Base-by-base conservation (phyloP, 2,329 filamentous ascomycete genomes). In the Lachnellula cervina region DNA sequence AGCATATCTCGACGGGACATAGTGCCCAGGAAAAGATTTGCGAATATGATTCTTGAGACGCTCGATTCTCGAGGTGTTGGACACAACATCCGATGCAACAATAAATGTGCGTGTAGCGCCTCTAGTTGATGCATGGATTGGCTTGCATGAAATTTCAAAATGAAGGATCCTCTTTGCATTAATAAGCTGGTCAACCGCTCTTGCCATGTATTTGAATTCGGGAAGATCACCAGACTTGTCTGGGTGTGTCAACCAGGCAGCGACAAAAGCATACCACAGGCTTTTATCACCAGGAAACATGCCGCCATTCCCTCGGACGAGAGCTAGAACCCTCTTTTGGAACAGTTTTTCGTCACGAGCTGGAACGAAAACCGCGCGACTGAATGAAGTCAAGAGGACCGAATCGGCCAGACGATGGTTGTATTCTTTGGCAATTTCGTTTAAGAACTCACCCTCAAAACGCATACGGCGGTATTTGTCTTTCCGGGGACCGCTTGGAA, bases 211-310 rank as follows among this genome's bases (percentile, higher is more conserved):
- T 43, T 65, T 66, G 11, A 61, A 66, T 38, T 64, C 63, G 6
- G 67, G 68, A 8, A 65, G 52, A 9, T 56, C 28, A 4, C 46
- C 40, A 8, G 59, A 58, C 7, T 49, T 47, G 5, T 56, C 51
- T 50, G 60, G 58, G 45, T 59, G 56, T 48, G 65, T 64, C 13
- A 68, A 47, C 65, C 65, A 70, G 9, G 58, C 51, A 38, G 50
- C 58, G 19, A 66, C 58, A 55, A 64, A 62, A 37, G 61, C 62
- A 50, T 66, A 62, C 68, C 68, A 70, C 2, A 70, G 44, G 40
- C 62, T 58, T 52, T 60, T 62, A 16, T 66, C 62, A 7, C 62
- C 66, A 4, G 68, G 66, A 43, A 70, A 68, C 5, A 66, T 48
- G 5, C 64, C 61, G 1, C 58, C 55, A 37, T 68, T 68, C 5